Conservation (phyloP, 768 basidiomycete species). For the Pleurotus cornucopiae region DNA sequence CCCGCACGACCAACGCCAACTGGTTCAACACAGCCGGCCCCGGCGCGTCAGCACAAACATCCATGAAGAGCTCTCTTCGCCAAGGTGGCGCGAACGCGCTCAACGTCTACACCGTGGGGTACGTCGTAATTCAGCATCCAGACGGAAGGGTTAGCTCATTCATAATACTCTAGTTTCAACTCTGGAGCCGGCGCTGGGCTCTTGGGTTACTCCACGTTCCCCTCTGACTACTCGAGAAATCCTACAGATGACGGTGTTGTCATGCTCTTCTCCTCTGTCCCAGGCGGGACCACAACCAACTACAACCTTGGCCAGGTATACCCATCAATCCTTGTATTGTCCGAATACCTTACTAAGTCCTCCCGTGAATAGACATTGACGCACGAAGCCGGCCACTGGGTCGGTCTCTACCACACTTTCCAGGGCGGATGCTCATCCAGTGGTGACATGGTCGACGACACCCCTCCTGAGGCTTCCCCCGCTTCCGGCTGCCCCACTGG, state of each 20-base stretch:
- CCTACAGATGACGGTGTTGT: conserved; percentile 48
- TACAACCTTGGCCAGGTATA: conserved; percentile 40
- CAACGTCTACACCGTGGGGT: conserved; percentile 52
- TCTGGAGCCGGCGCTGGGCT: conserved; percentile 36
- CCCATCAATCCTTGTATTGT: not conserved
- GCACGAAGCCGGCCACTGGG: conserved; percentile 61
- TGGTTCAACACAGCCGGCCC: conserved; percentile 47
- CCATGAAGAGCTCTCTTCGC: conserved; percentile 45
- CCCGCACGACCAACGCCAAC: conserved; percentile 36
- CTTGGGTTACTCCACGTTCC: conserved; percentile 54
- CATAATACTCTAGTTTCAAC: conserved; percentile 25
- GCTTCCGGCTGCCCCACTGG: conserved; percentile 37
- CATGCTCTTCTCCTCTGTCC: conserved; percentile 36
- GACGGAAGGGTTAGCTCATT: not conserved
- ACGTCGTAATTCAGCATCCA: conserved; percentile 7
- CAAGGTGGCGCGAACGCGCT: conserved; percentile 34
- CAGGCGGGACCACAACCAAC: conserved; percentile 35
- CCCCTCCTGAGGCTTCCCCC: conserved; percentile 39
- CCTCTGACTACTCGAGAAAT: conserved; percentile 31
- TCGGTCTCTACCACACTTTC: conserved; percentile 58
- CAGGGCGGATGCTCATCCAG: conserved; percentile 39
- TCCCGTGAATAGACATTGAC: conserved; percentile 33
- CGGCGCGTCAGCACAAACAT: conserved; percentile 29
- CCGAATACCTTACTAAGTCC: conserved; percentile 18
- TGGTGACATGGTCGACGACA: conserved; percentile 43